Evolutionary conservation across 2,329 filamentous ascomycete genomes (phyloP).

Genomic region (Bipolaris zeicola): DNA sequence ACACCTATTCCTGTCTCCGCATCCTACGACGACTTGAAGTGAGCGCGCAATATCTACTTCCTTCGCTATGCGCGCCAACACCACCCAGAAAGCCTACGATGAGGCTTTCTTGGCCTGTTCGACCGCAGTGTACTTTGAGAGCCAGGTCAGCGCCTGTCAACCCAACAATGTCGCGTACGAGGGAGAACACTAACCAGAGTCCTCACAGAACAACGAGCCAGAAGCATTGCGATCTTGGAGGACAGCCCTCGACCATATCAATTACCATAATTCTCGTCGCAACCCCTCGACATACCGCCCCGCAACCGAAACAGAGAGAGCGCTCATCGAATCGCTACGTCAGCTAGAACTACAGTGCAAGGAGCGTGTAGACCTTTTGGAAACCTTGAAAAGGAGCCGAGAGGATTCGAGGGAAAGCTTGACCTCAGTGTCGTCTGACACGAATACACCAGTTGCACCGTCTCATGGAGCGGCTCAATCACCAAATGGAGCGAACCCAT

Average conservation of each 20-base stretch:
- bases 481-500: constrained; percentile 18
- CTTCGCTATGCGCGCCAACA: constrained; percentile 60
- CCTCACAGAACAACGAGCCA: constrained; percentile 77
- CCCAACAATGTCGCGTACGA: neutral
- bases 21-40: constrained; percentile 42
- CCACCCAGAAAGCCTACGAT: constrained; percentile 96
- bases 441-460: constrained; percentile 33
- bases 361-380: constrained; percentile 86
- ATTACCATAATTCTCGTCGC: constrained; percentile 80
- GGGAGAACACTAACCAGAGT: constrained; percentile 3
- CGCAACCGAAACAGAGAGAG: constrained; percentile 80
- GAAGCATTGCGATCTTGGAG: constrained; percentile 93
- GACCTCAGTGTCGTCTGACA: constrained; percentile 20
- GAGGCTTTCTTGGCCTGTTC: constrained; percentile 94
- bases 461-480: constrained; percentile 23
- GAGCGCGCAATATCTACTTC: constrained; percentile 11
- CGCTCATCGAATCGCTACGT: constrained; percentile 78
- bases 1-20: constrained; percentile 45
- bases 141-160: constrained; percentile 65
- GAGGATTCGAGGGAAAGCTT: constrained; percentile 56
- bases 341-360: constrained; percentile 90
- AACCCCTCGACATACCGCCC: constrained; percentile 71
- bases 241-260: constrained; percentile 84
- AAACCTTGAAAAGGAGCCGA: constrained; percentile 73
- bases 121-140: constrained; percentile 94